phyloP scores from a whole-genome alignment of 306 rosid species.

The Casuarina equisetifolia region DNA sequence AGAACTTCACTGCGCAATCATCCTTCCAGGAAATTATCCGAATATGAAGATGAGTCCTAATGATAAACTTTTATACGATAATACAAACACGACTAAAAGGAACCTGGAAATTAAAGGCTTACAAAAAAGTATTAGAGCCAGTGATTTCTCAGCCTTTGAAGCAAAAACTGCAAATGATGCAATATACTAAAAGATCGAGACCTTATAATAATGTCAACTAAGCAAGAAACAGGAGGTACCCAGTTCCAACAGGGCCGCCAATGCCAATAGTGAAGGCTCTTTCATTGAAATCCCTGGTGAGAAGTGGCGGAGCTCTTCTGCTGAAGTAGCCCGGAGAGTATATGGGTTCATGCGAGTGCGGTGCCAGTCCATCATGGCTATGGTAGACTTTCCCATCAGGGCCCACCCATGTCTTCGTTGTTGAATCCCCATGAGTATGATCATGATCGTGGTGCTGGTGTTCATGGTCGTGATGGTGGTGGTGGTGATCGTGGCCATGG shows the following conservation, averaged over 20 bases:
- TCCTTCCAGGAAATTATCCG: neutral
- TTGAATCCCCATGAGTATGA: constrained; percentile 36
- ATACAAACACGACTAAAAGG: neutral
- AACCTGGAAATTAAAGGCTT: neutral
- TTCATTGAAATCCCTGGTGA: constrained; percentile 64
- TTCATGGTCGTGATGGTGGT: constrained; percentile 26
- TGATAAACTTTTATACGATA: neutral
- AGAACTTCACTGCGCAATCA: neutral
- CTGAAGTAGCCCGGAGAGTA: constrained; percentile 91
- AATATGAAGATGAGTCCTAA: neutral
- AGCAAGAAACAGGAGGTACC: constrained; percentile 35
- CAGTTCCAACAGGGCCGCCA: constrained; percentile 98
- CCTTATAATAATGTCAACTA: neutral
- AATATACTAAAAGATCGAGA: neutral
- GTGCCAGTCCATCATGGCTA: constrained; percentile 95
- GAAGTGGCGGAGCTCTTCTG: constrained; percentile 83
- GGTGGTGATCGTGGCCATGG: constrained; percentile 12
- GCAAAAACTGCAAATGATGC: neutral
- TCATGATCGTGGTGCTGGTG: constrained; percentile 28
- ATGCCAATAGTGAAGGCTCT: constrained; percentile 93
- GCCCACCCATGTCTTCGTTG: constrained; percentile 54
- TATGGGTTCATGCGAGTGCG: constrained; percentile 94
- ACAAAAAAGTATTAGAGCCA: neutral
- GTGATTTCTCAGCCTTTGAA: neutral
- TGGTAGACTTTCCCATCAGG: constrained; percentile 83